Base-by-base conservation (phyloP, 352 stramenopile species). In the Phytophthora sp. region DNA sequence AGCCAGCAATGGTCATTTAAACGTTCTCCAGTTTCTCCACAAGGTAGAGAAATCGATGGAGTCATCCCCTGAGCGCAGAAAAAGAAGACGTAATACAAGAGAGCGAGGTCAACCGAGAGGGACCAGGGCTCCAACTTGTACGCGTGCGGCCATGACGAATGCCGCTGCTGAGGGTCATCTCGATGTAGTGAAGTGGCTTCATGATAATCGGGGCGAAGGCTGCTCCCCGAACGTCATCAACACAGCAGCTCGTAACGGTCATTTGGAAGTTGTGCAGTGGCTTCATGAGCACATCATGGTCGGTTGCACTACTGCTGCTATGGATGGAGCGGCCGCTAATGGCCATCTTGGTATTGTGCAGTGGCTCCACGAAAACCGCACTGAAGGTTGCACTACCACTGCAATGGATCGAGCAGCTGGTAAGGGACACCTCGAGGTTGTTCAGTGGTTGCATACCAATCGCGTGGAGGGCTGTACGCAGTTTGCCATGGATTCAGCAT, bases 261-360 rank as follows among this genome's bases (percentile, higher is more conserved):
- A 79, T 32, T 37, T 76, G 28, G 50, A 65, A 26, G 45, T 76
- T 10, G 41, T 76, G 12, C 52, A 79, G 41, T 79, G 71, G 71
- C 58, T 79, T 7, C 64, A 77, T 8, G 30, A 64, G 23, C 39
- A 66, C 12, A 35, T 56, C 3, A 13, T 65, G 35, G 48, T 65
- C 12, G 51, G 59, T 3, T 68, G 59, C 37, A 68, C 57, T 1
- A 37, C 46, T 5, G 41, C 37, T 30, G 63, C 63, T 21, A 72
- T 72, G 51, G 46, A 72, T 23, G 45, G 52, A 37, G 57, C 63
- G 26, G 57, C 63, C 13, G 52, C 52, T 2, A 62, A 64, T 20
- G 58, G 58, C 11, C 63, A 72, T 34, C 45, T 78, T 17, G 55
- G 59, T 1, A 32, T 72, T 4, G 52, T 68, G n/a, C 31, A 64